These are phyloP conservation scores for Macroventuria anomochaeta DNA, from an alignment of 2,329 filamentous ascomycete genomes.

Conservation along the genomic window DNA sequence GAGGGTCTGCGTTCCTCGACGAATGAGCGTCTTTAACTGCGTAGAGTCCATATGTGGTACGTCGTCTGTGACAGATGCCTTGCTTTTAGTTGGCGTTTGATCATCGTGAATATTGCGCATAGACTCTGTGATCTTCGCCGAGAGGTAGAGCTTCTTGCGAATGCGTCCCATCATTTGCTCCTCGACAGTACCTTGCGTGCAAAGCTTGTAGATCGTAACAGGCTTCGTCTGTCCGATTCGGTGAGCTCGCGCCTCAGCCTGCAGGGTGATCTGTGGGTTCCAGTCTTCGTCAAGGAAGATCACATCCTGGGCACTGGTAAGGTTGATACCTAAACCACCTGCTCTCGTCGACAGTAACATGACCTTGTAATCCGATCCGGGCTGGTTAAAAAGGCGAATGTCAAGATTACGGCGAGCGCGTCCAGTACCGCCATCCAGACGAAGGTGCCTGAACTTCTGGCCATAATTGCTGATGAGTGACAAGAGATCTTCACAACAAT, in stretches of 20 bases:
- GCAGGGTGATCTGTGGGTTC: slow-evolving; percentile 61
- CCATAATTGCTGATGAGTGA: slow-evolving; percentile 52
- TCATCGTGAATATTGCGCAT: slow-evolving; percentile 61
- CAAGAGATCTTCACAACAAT: slow-evolving; percentile 61
- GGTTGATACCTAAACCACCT: slow-evolving; percentile 63
- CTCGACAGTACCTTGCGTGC: slow-evolving; percentile 63
- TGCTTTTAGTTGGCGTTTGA: slow-evolving; percentile 35
- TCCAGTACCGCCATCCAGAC: slow-evolving; percentile 59
- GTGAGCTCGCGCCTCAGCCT: slow-evolving; percentile 62
- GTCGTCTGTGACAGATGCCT: slow-evolving; percentile 49
- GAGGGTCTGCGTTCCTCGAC: slow-evolving; percentile 61
- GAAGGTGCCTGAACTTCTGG: slow-evolving; percentile 53
- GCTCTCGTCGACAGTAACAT: slow-evolving; percentile 64
- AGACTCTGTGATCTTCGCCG: slow-evolving; percentile 65
- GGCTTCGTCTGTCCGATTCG: slow-evolving; percentile 62
- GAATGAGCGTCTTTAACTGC: slow-evolving; percentile 62
- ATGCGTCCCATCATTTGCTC: slow-evolving; percentile 65
- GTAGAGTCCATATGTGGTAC: slow-evolving; percentile 60
- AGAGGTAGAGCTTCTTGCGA: slow-evolving; percentile 68
- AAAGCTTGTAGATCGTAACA: slow-evolving; percentile 63
- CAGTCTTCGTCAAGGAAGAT: slow-evolving; percentile 64
- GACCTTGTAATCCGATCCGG: slow-evolving; percentile 55
- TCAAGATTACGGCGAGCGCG: slow-evolving; percentile 59
- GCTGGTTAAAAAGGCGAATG: slow-evolving; percentile 61
- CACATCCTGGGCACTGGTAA: slow-evolving; percentile 61